Evolutionary conservation across 139 green algal genomes (phyloP).

Genomic region (Chloropicon primus): DNA sequence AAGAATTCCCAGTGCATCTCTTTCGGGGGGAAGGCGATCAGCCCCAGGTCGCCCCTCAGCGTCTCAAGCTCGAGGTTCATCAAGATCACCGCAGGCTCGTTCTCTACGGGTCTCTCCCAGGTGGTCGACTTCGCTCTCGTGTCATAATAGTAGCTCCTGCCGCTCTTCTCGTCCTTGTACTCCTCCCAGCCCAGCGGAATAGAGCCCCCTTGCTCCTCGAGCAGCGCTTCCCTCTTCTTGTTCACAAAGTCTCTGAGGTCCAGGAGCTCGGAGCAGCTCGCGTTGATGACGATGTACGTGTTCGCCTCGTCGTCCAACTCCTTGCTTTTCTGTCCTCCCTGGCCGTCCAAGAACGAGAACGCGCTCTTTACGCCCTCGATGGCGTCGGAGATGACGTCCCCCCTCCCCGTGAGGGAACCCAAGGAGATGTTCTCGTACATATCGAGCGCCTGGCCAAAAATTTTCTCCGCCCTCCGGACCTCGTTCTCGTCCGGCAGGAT

Average conservation of each 20-base stretch:
- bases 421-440: background rate
- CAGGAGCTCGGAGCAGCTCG: background rate
- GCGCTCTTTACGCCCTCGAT: background rate
- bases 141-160: background rate
- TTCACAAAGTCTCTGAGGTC: background rate
- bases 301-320: background rate
- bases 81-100: background rate
- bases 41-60: constrained; percentile 15
- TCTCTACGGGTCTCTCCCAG: background rate
- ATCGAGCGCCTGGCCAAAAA: constrained; percentile 24
- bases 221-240: background rate
- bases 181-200: background rate
- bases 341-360: background rate
- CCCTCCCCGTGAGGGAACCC: background rate
- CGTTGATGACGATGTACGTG: background rate
- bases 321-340: background rate
- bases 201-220: background rate
- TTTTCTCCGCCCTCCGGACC: constrained; percentile 52
- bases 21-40: constrained; percentile 72
- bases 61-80: background rate
- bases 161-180: background rate
- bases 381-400: background rate
- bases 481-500: constrained; percentile 68
- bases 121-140: background rate
- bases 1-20: constrained; percentile 70